Evolutionary conservation across 306 rosid genomes (phyloP), one percentile per base, ranked within the genome.

Genomic region (Alnus glutinosa): DNA sequence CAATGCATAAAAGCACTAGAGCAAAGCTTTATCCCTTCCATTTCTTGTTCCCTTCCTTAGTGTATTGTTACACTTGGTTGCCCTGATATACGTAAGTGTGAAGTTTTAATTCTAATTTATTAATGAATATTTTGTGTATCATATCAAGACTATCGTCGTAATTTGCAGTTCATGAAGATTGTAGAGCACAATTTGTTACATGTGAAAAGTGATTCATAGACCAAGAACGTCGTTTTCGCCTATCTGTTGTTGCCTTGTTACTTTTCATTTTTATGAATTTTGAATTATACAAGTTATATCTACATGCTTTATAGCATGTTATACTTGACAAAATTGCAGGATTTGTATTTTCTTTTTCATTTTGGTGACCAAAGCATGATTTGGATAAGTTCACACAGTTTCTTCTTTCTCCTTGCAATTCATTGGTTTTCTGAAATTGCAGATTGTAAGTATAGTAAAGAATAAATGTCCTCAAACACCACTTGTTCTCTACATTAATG

Each of bases 401-500:
- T 66, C 16, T 32, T 61, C 55, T 83, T 58, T 75, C 54, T 69
- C 75, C 42, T 18, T 71, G 32, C 73, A 58, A 75, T 30, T 48
- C 4, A 2, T 19, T 76, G 49, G 18, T 62, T 51, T 79, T 74
- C 49, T 84, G 63, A 47, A 67, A 54, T 83, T 87, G 81, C 92
- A 95, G 98, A 90, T 95, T 69, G 96, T 95, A 78, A 83, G 82
- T 83, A 80, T 64, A 72, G 91, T 93, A 77, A 89, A 89, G 87
- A 81, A 77, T 36, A 92, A 80, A 75, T 92, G 94, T 82, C 98
- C 98, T 1, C 79, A 84, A 73, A 87, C 91, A 47, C 98, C 98
- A 50, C 89, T 95, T 81, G 97, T 93, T 86, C 90, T 95, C 18
- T 95, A 95, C 87, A 95, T 95, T 71, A 95, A 92, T 68, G 98